Evolutionary conservation across 176 grass and related monocot species (phyloP).

Genomic region (Oryza nivara): DNA sequence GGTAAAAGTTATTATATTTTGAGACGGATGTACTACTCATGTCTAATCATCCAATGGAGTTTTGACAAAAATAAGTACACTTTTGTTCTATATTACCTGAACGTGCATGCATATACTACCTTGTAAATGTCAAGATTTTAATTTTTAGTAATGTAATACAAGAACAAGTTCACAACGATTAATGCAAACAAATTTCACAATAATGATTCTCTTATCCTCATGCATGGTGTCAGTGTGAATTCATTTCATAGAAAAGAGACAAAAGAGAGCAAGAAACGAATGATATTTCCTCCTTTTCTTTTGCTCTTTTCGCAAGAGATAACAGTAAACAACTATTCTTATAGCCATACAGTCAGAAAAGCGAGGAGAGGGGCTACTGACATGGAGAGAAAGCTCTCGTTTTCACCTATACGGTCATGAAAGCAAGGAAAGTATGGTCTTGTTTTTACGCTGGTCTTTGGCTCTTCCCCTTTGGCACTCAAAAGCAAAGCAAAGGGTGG

Average conservation of each 20-base stretch:
- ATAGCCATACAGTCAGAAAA: constrained; percentile 49
- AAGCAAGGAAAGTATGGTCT: constrained; percentile 82
- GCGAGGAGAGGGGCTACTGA: constrained; percentile 42
- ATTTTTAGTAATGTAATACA: not conserved
- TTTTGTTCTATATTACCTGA: not conserved
- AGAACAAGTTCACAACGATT: constrained; percentile 2
- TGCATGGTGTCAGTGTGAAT: constrained; percentile 43
- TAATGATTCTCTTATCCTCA: constrained; percentile 1
- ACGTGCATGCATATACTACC: not conserved
- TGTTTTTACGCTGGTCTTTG: constrained; percentile 87
- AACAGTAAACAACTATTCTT: constrained; percentile 43
- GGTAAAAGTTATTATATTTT: no score
- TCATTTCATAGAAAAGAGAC: constrained; percentile 23
- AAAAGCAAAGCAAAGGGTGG: constrained; percentile 75
- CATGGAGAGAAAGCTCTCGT: constrained; percentile 68
- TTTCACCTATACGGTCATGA: constrained; percentile 73
- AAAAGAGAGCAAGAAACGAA: constrained; percentile 13
- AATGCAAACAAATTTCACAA: not conserved
- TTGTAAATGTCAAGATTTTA: constrained; percentile 37
- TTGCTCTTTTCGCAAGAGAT: constrained; percentile 49
- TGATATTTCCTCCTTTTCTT: constrained; percentile 44
- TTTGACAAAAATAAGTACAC: not conserved
- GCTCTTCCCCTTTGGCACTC: constrained; percentile 60
- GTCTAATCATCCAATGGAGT: not conserved
- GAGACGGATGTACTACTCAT: no score